Conservation (phyloP, 495 filamentous ascomycete species). For the Parachaetomium inaequale region DNA sequence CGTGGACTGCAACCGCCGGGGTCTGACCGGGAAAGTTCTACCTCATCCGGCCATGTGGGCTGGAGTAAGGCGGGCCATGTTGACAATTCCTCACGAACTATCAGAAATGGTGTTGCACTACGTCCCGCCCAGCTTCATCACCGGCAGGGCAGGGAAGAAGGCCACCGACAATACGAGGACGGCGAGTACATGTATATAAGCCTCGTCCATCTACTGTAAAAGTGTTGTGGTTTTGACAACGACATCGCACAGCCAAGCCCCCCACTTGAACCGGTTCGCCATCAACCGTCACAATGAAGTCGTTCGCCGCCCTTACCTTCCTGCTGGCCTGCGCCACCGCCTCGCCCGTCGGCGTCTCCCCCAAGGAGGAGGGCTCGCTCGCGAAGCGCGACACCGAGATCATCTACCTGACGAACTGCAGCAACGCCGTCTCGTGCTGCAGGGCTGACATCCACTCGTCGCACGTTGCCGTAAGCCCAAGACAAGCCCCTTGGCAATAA, state of each 20-base stretch:
- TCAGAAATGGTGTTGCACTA: not conserved
- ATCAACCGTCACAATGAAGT: slow-evolving; percentile 5
- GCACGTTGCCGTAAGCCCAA: not conserved
- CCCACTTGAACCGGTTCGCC: not conserved
- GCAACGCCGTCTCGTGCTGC: not conserved
- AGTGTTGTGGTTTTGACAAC: not conserved
- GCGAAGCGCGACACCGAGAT: slow-evolving; percentile 11
- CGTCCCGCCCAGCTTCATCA: not conserved
- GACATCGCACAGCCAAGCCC: not conserved
- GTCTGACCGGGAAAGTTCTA: not conserved
- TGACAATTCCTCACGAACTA: not conserved
- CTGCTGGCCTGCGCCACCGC: slow-evolving; percentile 8
- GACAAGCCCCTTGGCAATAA: not conserved
- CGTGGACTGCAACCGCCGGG: not conserved
- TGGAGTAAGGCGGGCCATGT: not conserved
- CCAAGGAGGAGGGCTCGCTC: not conserved
- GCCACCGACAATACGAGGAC: not conserved
- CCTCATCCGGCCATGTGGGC: not conserved
- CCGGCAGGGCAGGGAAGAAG: not conserved
- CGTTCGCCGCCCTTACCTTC: not conserved
- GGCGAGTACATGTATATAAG: not conserved
- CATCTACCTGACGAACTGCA: slow-evolving; percentile 7
- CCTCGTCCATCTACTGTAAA: not conserved
- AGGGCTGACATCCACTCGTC: not conserved
- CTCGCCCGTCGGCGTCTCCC: not conserved